Evolutionary conservation across 2,329 filamentous ascomycete genomes (phyloP).

Genomic region (Xylariaceae sp.): DNA sequence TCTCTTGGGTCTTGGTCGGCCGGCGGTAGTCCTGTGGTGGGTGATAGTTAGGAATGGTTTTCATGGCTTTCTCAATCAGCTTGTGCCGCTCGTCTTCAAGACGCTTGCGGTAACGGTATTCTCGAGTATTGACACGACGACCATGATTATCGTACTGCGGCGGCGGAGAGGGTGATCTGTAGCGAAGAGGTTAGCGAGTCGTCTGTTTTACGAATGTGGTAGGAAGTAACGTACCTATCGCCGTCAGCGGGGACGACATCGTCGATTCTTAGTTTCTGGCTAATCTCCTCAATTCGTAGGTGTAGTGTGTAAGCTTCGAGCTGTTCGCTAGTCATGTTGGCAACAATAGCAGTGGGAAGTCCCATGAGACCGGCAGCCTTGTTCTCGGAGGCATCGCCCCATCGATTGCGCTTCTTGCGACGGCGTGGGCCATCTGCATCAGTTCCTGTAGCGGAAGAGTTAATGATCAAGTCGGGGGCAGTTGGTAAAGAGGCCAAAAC

Average conservation of each 20-base stretch:
- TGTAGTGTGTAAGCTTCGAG: constrained; percentile 96
- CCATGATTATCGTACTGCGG: constrained; percentile 99
- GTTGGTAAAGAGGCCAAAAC: background rate
- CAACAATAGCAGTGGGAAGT: constrained; percentile 91
- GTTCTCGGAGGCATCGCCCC: constrained; percentile 97
- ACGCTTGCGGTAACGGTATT: constrained; percentile 97
- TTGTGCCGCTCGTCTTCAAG: constrained; percentile 99
- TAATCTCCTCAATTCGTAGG: constrained; percentile 97
- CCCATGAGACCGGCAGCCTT: constrained; percentile 99
- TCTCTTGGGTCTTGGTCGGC: constrained; percentile 99
- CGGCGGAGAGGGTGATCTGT: constrained; percentile 89
- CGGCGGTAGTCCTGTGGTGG: constrained; percentile 98
- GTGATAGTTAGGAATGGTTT: constrained; percentile 99
- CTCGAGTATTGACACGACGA: constrained; percentile 98
- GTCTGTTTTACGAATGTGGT: background rate
- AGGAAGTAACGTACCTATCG: constrained; percentile 71
- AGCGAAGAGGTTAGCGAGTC: constrained; percentile 8
- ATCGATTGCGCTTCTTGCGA: constrained; percentile 98
- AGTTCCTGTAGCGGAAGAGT: constrained; percentile 48
- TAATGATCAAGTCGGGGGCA: constrained; percentile 17
- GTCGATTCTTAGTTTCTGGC: constrained; percentile 98
- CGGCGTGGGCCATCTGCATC: constrained; percentile 78
- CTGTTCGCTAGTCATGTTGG: constrained; percentile 98
- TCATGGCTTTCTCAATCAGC: constrained; percentile 98
- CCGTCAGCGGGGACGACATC: constrained; percentile 97